Conservation (phyloP, 192 early-diverging fungal genomes). For the Dissophora ornata region DNA sequence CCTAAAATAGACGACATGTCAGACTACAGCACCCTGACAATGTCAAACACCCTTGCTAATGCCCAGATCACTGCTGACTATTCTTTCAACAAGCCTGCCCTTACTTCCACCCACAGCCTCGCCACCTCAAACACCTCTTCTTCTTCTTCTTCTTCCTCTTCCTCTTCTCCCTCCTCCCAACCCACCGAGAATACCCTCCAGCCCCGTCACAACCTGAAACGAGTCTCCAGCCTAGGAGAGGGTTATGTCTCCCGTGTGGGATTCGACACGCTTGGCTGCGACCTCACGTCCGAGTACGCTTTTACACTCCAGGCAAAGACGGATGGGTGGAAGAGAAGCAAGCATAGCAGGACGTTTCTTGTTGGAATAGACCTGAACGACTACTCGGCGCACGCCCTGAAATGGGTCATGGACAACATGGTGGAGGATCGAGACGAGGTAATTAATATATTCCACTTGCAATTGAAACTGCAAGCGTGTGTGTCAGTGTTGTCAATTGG, state of each 20-base stretch:
- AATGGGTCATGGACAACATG: conserved; percentile 63
- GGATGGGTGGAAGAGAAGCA: conserved; percentile 33
- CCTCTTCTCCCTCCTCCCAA: too few relatives aligned
- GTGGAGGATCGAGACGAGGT: conserved; percentile 67
- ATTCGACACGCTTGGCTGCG: conserved; percentile 46
- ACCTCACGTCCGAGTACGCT: conserved; percentile 37
- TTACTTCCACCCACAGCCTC: neutral
- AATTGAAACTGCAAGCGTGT: too few relatives aligned
- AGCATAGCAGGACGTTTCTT: conserved; percentile 58
- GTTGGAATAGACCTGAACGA: conserved; percentile 67
- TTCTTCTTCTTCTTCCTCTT: too few relatives aligned
- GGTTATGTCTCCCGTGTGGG: conserved; percentile 46
- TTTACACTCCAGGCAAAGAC: conserved; percentile 48
- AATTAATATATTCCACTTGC: neutral
- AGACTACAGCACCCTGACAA: conserved; percentile 33
- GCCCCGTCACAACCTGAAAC: conserved; percentile 2
- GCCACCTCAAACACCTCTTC: conserved; percentile 4
- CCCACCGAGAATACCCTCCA: conserved; percentile 12
- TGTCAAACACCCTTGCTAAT: conserved; percentile 36
- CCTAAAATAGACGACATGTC: conserved; percentile 27
- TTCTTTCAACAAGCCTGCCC: neutral
- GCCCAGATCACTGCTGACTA: conserved; percentile 30
- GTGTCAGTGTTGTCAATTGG: too few relatives aligned
- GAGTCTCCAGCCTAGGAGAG: neutral
- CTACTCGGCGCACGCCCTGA: conserved; percentile 65